Conservation (phyloP, 2,329 filamentous ascomycete species). For the Aureobasidium lini region DNA sequence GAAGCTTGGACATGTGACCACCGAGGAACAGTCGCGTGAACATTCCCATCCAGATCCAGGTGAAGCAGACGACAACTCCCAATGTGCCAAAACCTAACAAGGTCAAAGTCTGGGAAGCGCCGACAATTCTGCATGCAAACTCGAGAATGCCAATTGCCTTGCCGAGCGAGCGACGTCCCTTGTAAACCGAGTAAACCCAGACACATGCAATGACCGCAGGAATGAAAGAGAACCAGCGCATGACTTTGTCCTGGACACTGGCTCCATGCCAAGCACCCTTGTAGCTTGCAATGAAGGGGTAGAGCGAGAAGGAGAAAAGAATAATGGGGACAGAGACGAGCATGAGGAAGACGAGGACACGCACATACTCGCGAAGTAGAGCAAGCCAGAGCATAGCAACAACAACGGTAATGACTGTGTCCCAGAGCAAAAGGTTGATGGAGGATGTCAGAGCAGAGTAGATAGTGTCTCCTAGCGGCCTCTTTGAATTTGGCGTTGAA, state of each 20-base stretch:
- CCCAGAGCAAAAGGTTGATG: conserved; percentile 80
- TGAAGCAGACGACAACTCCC: conserved; percentile 72
- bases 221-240: conserved; percentile 79
- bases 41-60: conserved; percentile 95
- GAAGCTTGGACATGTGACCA: conserved; percentile 61
- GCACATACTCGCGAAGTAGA: conserved; percentile 77
- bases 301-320: conserved; percentile 81
- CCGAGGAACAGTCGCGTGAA: conserved; percentile 91
- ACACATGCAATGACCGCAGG: conserved; percentile 65
- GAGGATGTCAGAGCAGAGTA: conserved; percentile 83
- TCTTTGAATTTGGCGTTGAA: conserved; percentile 58
- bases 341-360: conserved; percentile 72
- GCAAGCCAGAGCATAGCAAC: conserved; percentile 89
- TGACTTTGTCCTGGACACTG: conserved; percentile 75
- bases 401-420: conserved; percentile 82
- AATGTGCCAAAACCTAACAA: conserved; percentile 75
- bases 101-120: conserved; percentile 75
- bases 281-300: conserved; percentile 85
- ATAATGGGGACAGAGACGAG: conserved; percentile 79
- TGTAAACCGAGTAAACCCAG: conserved; percentile 79
- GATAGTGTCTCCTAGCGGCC: conserved; percentile 81
- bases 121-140: conserved; percentile 81
- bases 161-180: conserved; percentile 69
- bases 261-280: conserved; percentile 66
- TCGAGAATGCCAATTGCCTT: conserved; percentile 85